Evolutionary conservation across 1,284 basidiomycete genomes (phyloP), one percentile per base, ranked within the genome.

Genomic region (Ganoderma meredithae): DNA sequence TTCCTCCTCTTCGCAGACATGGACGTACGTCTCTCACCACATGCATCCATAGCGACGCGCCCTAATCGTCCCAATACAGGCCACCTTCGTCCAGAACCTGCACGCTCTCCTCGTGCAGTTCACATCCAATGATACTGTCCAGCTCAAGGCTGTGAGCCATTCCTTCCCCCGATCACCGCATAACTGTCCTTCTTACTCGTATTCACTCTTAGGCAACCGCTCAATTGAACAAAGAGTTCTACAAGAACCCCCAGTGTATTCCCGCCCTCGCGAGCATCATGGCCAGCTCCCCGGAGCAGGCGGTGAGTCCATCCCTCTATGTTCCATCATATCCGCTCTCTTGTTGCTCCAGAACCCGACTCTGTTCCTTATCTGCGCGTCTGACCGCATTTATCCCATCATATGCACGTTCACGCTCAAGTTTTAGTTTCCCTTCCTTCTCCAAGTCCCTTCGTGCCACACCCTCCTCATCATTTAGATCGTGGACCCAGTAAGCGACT

Each of bases 211-310:
- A 98, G 95, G 97, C 97, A 8, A 99, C 97, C 17, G 89, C 95
- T 22, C 89, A 91, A 75, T 86, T 99, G 67, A 97, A 97, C 81
- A 90, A 90, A 72, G 91, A 96, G 65, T 98, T 90, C 84, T 98
- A 96, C 89, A 97, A 95, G 84, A 90, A 92, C 78, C 88, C 96
- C 19, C 84, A 88, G 82, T 98, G 95, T 78, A 95, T 99, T 70
- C 90, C 97, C 62, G 96, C 95, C 36, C 89, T 99, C 47, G 95
- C 95, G 71, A 92, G 91, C 77, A 95, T 99, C 77, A 86, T 97
- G 65, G 92, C 94, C 41, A 93, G 89, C 76, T 94, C 94, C 39
- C 93, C 93, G 22, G 94, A 97, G 76, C 83, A 84, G 73, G 77
- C 89, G 33, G 91, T 93, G 75, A 76, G 89, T 84, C n/a, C 36